Base-by-base conservation (phyloP, 2,329 filamentous ascomycete genomes). In the Alternaria sp. region DNA sequence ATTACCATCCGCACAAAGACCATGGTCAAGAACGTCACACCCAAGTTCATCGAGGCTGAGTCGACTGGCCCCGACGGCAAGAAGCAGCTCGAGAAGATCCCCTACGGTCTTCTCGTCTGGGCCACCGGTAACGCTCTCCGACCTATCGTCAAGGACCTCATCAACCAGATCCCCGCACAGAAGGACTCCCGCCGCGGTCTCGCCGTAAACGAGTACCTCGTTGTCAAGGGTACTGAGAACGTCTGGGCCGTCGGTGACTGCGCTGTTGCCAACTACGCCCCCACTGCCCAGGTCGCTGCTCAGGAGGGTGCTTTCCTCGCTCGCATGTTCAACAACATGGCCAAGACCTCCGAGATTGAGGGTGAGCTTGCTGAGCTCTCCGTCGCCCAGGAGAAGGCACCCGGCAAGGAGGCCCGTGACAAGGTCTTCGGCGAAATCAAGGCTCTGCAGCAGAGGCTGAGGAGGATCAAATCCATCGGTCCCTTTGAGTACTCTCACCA, bases 401-500 rank as follows among this genome's bases (percentile, higher is more conserved):
- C 93, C 58, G 89, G 90, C 71, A 84, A 87, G 54, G 86, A 88
- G 32, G 81, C 85, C 59, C 84, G 88, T 63, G 85, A 88, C 74
- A 75, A 84, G 72, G 79, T 87, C 58, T 85, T 91, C 64, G 88
- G 89, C 55, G 87, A 97, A 83, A 97, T 99, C 78, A 93, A 96
- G 83, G 85, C 88, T 57, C 86, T 93, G 70, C 93, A 97, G 87
- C 93, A 91, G 82, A 89, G 96, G 79, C 86, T 98, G 73, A 89
- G 93, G 68, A 89, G 93, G 73, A 89, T 96, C 81, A 97, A 97
- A 87, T 92, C 97, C 81, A 90, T 97, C 81, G 96, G 96, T 80
- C 96, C 96, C 57, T 99, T 99, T 86, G 91, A 96, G 84, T 99
- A 99, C 88, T 96, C 93, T 43, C 96, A 99, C 86, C 94, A 99